Evolutionary conservation across 139 green algal genomes (phyloP).

Genomic region (Desmodesmus armatus): DNA sequence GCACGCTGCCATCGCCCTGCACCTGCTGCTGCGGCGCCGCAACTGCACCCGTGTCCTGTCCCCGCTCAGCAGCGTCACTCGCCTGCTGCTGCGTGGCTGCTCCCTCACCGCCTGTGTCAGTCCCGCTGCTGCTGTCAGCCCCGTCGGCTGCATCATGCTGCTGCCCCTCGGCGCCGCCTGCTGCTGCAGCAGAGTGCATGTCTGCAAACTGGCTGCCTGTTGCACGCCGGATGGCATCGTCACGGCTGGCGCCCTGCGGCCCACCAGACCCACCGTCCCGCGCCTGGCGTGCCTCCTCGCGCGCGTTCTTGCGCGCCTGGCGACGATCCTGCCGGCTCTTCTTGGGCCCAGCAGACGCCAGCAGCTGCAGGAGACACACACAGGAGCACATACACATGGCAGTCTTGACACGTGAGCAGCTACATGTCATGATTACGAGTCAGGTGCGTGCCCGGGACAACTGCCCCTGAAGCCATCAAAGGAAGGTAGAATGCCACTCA

Average conservation of each 20-base stretch:
- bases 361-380: constrained; percentile 36
- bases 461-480: too few species aligned
- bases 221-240: constrained; percentile 64
- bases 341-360: constrained; percentile 70
- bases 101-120: background rate
- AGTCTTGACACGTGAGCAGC: too few species aligned
- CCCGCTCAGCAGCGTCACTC: background rate
- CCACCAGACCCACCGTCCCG: background rate
- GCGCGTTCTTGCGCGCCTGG: constrained; percentile 72
- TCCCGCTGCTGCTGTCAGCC: constrained; percentile 50
- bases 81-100: background rate
- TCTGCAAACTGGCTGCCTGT: constrained; percentile 63
- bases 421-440: too few species aligned
- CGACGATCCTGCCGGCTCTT: constrained; percentile 69
- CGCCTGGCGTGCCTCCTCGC: constrained; percentile 53
- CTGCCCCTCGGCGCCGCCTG: background rate
- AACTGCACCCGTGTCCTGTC: background rate
- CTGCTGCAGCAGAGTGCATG: background rate
- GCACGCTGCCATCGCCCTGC: too few species aligned
- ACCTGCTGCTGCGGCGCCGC: background rate
- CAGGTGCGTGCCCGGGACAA: too few species aligned
- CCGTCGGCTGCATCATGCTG: constrained; percentile 37
- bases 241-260: constrained; percentile 20
- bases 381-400: too few species aligned
- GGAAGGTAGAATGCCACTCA: background rate